Evolutionary conservation across 2,329 filamentous ascomycete genomes (phyloP).

Genomic region (Chaetothyriales sp.): DNA sequence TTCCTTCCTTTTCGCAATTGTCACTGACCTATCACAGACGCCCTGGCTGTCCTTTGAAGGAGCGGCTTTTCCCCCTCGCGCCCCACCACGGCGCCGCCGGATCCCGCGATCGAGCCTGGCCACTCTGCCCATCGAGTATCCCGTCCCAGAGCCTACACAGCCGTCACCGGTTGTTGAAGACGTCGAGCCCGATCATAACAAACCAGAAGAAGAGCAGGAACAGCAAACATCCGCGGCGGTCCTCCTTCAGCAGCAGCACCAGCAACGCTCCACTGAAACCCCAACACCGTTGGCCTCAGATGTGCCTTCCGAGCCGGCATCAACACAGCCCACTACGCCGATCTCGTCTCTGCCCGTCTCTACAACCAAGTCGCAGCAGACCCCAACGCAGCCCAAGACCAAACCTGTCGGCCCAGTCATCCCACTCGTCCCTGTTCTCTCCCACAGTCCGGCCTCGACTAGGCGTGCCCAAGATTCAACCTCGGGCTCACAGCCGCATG

Average conservation of each 20-base stretch:
- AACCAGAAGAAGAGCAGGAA: slow-evolving; percentile 18
- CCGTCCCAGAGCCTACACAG: slow-evolving; percentile 28
- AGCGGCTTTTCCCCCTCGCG: slow-evolving; percentile 38
- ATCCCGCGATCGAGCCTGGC: slow-evolving; percentile 23
- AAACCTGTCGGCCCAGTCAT: slow-evolving; percentile 27
- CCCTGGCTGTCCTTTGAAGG: slow-evolving; percentile 47
- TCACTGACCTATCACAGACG: slow-evolving; percentile 24
- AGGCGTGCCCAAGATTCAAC: slow-evolving; percentile 20
- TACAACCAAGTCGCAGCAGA: slow-evolving; percentile 20
- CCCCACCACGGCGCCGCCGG: slow-evolving; percentile 32
- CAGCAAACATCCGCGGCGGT: slow-evolving; percentile 2
- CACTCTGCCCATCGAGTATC: slow-evolving; percentile 32
- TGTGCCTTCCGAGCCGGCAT: slow-evolving; percentile 41
- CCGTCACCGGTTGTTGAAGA: slow-evolving; percentile 15
- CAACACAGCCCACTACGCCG: slow-evolving; percentile 40
- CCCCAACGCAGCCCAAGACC: slow-evolving; percentile 20
- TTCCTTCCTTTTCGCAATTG: slow-evolving; percentile 1
- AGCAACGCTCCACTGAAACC: slow-evolving; percentile 23
- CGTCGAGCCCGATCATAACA: slow-evolving; percentile 25
- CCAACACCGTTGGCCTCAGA: slow-evolving; percentile 46
- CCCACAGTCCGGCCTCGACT: slow-evolving; percentile 23
- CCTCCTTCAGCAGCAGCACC: slow-evolving; percentile 6
- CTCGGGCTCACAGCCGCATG: background rate
- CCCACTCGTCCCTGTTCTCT: slow-evolving; percentile 36
- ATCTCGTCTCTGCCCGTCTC: slow-evolving; percentile 33